Evolutionary conservation across 345 rosid genomes (phyloP).

Genomic region (Sonneratia alba): DNA sequence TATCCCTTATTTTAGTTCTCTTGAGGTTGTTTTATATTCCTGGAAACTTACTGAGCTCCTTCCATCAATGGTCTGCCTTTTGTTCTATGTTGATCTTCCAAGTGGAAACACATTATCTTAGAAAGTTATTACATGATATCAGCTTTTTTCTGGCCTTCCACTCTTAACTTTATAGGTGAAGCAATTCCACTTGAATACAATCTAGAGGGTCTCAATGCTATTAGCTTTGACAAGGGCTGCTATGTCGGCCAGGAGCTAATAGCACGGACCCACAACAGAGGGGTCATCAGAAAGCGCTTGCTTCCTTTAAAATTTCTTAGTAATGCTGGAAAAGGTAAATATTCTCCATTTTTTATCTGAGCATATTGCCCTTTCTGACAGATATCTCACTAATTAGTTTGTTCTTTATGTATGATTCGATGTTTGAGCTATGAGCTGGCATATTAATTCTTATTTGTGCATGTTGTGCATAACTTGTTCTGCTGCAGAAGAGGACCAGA

Average conservation of each 20-base stretch:
- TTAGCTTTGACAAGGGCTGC: constrained; percentile 94
- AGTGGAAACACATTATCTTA: not conserved
- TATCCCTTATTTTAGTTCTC: not conserved
- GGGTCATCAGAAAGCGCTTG: constrained; percentile 75
- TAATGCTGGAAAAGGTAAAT: constrained; percentile 45
- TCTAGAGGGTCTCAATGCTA: constrained; percentile 71
- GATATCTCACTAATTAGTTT: not conserved
- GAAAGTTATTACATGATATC: not conserved
- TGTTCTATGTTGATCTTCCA: not conserved
- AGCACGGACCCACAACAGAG: constrained; percentile 87
- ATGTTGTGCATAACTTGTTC: not conserved
- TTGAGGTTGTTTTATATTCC: not conserved
- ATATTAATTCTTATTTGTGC: not conserved
- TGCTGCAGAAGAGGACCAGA: constrained; percentile 42
- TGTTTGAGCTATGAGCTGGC: not conserved
- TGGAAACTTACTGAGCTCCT: not conserved
- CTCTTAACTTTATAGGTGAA: constrained; percentile 42
- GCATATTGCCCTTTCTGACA: not conserved
- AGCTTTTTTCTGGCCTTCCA: not conserved
- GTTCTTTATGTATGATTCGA: not conserved
- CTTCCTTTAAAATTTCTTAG: constrained; percentile 59
- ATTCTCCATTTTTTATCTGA: not conserved
- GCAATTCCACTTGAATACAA: constrained; percentile 93
- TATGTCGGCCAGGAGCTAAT: constrained; percentile 92
- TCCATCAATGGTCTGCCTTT: not conserved